Base-by-base conservation (phyloP, 257 asterid genomes). In the Nicotiana knightiana region DNA sequence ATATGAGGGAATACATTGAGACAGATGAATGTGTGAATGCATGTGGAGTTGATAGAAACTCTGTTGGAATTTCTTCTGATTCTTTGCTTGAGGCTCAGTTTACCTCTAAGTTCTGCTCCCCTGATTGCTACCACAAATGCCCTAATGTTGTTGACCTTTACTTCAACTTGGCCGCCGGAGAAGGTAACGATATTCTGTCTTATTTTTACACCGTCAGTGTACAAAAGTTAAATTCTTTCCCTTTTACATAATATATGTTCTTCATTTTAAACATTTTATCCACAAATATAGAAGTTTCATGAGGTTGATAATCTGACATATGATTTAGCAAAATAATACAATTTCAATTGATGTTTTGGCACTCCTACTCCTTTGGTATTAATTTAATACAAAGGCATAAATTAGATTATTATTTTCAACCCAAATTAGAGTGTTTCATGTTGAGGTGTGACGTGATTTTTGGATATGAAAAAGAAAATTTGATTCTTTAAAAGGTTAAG, bases 161-260 rank as follows among this genome's bases (percentile, higher is more conserved):
- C 86, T 92, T 90, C 89, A 90, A 93, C 84, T 90, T 95, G 78
- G 98, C 97, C 9, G 96, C 94, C 15, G 95, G 93, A 24, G 97
- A 95, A 89, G 98, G 98, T 94, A 89, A 55, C 21, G n/a, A 5
- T 10, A 54, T 16, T 16, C 11, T 13, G 5, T 17, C 28, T 71
- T 11, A 1, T 13, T 28, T 26, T 51, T 76, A 43, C 9, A 8
- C 11, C 13, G 1, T n/a, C 6, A 0, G 26, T 17, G 24, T 5
- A 57, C 10, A 57, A 2, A 21, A 21, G 2, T 21, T 9, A 59
- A 17, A 6, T 17, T 5, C 11, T 51, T 51, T 51, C 1, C 5
- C 57, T 51, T 51, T 51, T 51, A 3, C 57, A 51, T 39, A 2
- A 39, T 39, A 51, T 13, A 51, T 9, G 9, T 51, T 51, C 15